Base-by-base conservation (phyloP, 805 yeast species). In the Candida koratica region DNA sequence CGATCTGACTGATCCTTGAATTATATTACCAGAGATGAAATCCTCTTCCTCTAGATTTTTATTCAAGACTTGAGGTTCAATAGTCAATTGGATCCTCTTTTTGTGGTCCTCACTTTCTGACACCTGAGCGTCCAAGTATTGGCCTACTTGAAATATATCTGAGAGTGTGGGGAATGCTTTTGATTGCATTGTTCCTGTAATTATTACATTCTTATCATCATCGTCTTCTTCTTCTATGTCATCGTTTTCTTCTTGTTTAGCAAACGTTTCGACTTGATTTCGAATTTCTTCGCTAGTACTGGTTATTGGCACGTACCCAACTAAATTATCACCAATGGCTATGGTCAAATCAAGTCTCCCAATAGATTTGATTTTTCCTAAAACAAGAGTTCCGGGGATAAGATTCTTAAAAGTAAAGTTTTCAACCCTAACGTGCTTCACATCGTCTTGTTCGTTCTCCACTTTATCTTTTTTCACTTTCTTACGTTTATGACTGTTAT, bases 71-170 rank as follows among this genome's bases (percentile, higher is more conserved):
- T 74, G 69, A 6, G 97, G 95, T 52, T 84, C 93, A 28, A 84
- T 67, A 7, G 84, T 69, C 25, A 89, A 65, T 43, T 78, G 80
- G 27, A 89, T 73, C 55, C 81, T 76, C 56, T 79, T 84, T 31
- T 63, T 62, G 32, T 64, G 61, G 30, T 61, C 51, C n/a, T 67
- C 59, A 18, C 61, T 63, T 27, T 75, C 76, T 6, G 75, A 72
- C n/a, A 89, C 89, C 28, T 70, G 60, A 19, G 94, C 96, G 47
- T 93, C 76, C 27, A 93, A 63, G 87, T 93, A 90, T 56, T 84
- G 90, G 7, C 97, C 97, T 25, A 77, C 48, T 23, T 58, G 56
- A 61, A 89, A 87, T 34, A 75, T 55, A 2, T 66, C 53, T 1
- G 61, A 55, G 37, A 84, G 65, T 12, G 66, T 61, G 6, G 95